Evolutionary conservation across 2,329 filamentous ascomycete genomes (phyloP), one percentile per base, ranked within the genome.

Genomic region (Hypoxylon sp.): DNA sequence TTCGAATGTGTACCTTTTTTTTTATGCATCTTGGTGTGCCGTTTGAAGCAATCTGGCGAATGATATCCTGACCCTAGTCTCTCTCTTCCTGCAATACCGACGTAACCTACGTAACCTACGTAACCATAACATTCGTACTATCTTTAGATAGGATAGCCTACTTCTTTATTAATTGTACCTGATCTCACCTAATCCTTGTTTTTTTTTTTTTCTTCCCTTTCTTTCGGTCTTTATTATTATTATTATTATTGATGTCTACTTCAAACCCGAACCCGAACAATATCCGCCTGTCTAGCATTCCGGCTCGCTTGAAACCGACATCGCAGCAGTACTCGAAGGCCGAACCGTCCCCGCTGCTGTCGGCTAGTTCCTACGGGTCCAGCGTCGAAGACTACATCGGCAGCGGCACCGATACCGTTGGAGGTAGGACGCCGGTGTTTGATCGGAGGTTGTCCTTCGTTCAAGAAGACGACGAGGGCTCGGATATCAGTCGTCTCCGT

Each of bases 351-450:
- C 74, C 74, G 30, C 49, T 71, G 17, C 69, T 70, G 17, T 74
- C 69, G 3, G 70, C 74, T 20, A 72, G 68, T 68, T 75, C 75
- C 53, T 61, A 55, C 69, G 72, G 73, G 17, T 72, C 76, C 61
- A 72, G 71, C 59, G 60, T 76, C 46, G 73, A 77, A 64, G 73
- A 75, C 55, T 75, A 74, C 25, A 75, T 75, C 59, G 74, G 74
- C 31, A 74, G 72, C 50, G 74, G 75, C 30, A 70, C 73, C 63
- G 73, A 76, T 40, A 76, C 73, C 30, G 72, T 70, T 25, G 74
- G 76, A 33, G 74, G 69, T 17, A 69, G 71, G 37, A 76, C 72
- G 10, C 74, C 74, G 22, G 70, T 70, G 27, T 61, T 75, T 60
- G 72, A 75, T 58, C 64, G 64, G 30, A 57, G 72, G 48, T 37